Conservation (phyloP, 2,329 filamentous ascomycete species). For the Berkeleyomyces basicola region DNA sequence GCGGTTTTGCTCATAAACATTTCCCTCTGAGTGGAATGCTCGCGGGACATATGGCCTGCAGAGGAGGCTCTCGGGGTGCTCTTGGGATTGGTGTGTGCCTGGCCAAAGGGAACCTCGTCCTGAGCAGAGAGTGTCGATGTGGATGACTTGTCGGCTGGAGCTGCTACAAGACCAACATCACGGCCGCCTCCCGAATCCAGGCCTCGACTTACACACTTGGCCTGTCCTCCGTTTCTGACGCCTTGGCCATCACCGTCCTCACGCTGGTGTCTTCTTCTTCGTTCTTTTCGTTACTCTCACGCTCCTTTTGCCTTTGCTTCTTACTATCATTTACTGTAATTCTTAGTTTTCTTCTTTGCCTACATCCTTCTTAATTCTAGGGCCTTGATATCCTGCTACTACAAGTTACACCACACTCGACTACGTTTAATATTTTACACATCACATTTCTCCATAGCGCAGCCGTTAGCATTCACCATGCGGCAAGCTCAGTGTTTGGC, state of each 20-base stretch:
- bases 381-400: too few relatives aligned
- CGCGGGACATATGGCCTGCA: not conserved
- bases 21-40: not conserved
- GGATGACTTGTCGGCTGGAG: not conserved
- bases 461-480: not conserved
- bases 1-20: not conserved
- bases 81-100: not conserved
- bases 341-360: not conserved
- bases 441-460: not conserved
- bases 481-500: constrained; percentile 15
- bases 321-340: not conserved
- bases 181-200: not conserved
- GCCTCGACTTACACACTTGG: not conserved
- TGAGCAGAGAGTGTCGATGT: not conserved
- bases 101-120: not conserved
- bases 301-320: not conserved
- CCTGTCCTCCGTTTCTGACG: not conserved
- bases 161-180: not conserved
- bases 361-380: not conserved
- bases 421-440: not conserved
- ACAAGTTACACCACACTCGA: not conserved
- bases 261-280: not conserved
- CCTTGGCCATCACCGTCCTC: not conserved
- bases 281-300: not conserved
- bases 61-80: not conserved